phyloP scores from a whole-genome alignment of 441 rosid genomes.

The Pelargonium fulgidum region DNA sequence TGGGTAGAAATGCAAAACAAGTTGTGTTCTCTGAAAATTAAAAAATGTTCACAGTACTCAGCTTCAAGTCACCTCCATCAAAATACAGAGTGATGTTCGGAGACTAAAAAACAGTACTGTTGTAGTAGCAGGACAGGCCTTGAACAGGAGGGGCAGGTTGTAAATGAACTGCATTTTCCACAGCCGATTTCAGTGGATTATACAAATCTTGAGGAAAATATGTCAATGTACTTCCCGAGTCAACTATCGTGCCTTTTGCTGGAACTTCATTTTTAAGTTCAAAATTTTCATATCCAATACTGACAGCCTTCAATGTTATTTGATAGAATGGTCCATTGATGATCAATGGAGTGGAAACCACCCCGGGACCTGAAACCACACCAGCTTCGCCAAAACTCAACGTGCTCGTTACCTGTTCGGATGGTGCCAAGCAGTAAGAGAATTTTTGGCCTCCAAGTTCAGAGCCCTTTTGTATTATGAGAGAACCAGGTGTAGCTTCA shows the following conservation, averaged over 20 bases:
- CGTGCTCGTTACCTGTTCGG: conserved; percentile 18
- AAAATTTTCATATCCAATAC: conserved; percentile 26
- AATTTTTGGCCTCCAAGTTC: conserved; percentile 28
- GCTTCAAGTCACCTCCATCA: conserved; percentile 31
- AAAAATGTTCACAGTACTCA: conserved; percentile 25
- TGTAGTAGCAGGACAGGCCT: conserved; percentile 26
- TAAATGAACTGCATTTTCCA: conserved; percentile 17
- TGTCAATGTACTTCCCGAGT: conserved; percentile 46
- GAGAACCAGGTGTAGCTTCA: conserved; percentile 19
- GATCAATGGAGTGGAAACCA: conserved; percentile 33
- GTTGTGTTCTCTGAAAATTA: conserved; percentile 1
- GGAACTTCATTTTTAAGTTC: background rate
- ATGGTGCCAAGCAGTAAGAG: conserved; percentile 43
- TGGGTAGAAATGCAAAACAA: background rate
- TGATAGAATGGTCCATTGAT: conserved; percentile 9
- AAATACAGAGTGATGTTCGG: conserved; percentile 40
- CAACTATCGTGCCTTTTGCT: conserved; percentile 36
- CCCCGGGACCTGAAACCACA: conserved; percentile 24
- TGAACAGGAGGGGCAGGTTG: background rate
- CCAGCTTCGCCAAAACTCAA: conserved; percentile 33
- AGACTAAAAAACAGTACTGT: background rate
- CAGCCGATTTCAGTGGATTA: conserved; percentile 21
- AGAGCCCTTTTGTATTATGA: conserved; percentile 7
- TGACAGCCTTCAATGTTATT: conserved; percentile 31
- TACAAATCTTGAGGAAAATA: conserved; percentile 20